These are phyloP conservation scores for Nothopassalora personata DNA, from an alignment of 2,329 filamentous ascomycete species.

Conservation along the genomic window DNA sequence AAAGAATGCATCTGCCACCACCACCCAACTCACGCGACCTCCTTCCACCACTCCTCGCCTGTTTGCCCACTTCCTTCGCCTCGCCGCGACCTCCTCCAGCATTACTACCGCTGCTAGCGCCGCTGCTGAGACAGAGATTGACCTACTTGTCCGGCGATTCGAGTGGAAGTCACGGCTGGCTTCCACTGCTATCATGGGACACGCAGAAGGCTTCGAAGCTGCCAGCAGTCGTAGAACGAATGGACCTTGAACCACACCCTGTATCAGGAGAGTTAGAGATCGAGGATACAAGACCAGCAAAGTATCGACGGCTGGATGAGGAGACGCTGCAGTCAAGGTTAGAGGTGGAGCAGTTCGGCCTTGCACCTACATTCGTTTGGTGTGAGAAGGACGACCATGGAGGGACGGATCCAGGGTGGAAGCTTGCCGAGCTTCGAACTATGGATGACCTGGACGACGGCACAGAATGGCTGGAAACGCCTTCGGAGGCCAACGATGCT, in stretches of 20 bases:
- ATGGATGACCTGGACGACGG: slow-evolving; percentile 53
- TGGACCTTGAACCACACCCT: slow-evolving; percentile 71
- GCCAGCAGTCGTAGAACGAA: slow-evolving; percentile 55
- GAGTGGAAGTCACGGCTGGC: slow-evolving; percentile 53
- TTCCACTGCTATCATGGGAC: slow-evolving; percentile 67
- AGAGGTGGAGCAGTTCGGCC: slow-evolving; percentile 54
- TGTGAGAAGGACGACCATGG: slow-evolving; percentile 61
- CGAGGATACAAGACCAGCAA: slow-evolving; percentile 58
- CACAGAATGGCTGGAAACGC: slow-evolving; percentile 52
- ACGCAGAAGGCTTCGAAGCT: slow-evolving; percentile 53
- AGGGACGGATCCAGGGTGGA: slow-evolving; percentile 57
- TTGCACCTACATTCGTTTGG: slow-evolving; percentile 64
- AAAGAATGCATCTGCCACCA: slow-evolving; percentile 49
- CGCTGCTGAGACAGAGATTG: slow-evolving; percentile 58
- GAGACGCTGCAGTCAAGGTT: slow-evolving; percentile 70
- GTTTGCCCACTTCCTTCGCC: slow-evolving; percentile 56
- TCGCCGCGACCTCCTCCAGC: slow-evolving; percentile 56
- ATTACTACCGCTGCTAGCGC: slow-evolving; percentile 56
- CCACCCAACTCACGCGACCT: slow-evolving; percentile 52
- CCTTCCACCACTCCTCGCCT: slow-evolving; percentile 59
- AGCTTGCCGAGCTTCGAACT: slow-evolving; percentile 64
- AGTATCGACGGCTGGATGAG: slow-evolving; percentile 64
- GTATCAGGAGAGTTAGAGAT: slow-evolving; percentile 75
- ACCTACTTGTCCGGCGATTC: slow-evolving; percentile 54
- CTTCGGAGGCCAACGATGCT: slow-evolving; percentile 56